Evolutionary conservation across 208 protist genomes (phyloP), one percentile per base, ranked within the genome.

Genomic region (Blastocrithidia nonstop): DNA sequence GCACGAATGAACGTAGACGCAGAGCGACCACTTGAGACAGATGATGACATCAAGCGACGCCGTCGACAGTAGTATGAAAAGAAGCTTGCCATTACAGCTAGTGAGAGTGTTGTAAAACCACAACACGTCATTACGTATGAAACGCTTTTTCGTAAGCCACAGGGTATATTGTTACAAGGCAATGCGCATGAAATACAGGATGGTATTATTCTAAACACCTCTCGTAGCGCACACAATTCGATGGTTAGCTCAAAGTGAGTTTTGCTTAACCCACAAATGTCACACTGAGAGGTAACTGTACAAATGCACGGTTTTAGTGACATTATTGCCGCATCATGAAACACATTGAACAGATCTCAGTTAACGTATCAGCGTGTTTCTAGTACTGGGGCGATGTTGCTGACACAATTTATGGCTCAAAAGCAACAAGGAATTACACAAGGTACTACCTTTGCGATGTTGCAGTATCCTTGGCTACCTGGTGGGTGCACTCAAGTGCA

Each of bases 301-400:
- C 84, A 93, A 61, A 86, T 88, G 80, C 85, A 88, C 55, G 80
- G 80, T 27, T 93, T 88, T 67, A 71, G 57, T 25, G 84, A 93
- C 48, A 50, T 90, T 38, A 45, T 87, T 15, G 66, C 62, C 4
- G 84, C 78, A 31, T 71, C 71, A 13, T 93, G 79, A 62, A 90
- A 64, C 58, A 90, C 84, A 32, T 41, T 88, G 38, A 88, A 80
- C 57, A 72, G 77, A 37, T 90, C 76, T 57, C 63, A 73, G 55
- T 70, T 93, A 24, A 83, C 84, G 67, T 90, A 93, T 55, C 84
- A 93, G 62, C 76, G 73, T 53, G 54, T 75, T 24, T 74, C 59
- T 27, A 77, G 57, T 47, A 82, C 68, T 11, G 84, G 84, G 4
- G 79, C 80, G 4, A 61, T 90, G 38, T 29, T 85, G 1, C 62